phyloP scores from a whole-genome alignment of 2,329 filamentous ascomycete species.

The Pseudogymnoascus sp. region DNA sequence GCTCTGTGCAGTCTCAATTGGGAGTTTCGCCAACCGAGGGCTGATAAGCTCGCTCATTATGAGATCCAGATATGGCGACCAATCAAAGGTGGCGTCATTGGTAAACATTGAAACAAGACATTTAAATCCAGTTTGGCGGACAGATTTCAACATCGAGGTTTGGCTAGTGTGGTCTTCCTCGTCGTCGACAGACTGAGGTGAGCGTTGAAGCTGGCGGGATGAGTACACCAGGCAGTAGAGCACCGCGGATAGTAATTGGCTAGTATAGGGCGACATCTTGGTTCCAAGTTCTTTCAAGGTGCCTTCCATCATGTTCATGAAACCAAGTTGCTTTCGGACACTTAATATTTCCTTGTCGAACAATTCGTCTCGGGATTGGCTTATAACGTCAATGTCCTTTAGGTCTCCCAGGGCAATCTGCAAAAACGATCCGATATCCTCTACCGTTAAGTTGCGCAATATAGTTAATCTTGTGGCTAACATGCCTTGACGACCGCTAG shows the following conservation, averaged over 20 bases:
- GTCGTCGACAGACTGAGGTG: constrained; percentile 26
- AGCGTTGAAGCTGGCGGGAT: constrained; percentile 48
- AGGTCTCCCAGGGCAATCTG: constrained; percentile 72
- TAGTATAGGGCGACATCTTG: constrained; percentile 60
- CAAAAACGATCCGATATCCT: constrained; percentile 74
- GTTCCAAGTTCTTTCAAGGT: constrained; percentile 78
- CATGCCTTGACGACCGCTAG: constrained; percentile 72
- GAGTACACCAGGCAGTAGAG: constrained; percentile 74
- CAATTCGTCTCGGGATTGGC: constrained; percentile 13
- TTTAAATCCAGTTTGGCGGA: constrained; percentile 69
- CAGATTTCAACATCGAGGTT: constrained; percentile 55
- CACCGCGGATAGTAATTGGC: constrained; percentile 65
- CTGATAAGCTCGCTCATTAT: constrained; percentile 71
- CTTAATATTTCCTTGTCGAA: constrained; percentile 55
- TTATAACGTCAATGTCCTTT: constrained; percentile 50
- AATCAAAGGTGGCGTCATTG: constrained; percentile 62
- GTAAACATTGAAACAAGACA: constrained; percentile 74
- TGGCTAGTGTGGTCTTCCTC: constrained; percentile 31
- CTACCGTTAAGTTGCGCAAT: constrained; percentile 65
- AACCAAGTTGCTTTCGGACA: constrained; percentile 76
- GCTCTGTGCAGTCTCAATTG: constrained; percentile 80
- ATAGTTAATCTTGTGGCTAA: constrained; percentile 75
- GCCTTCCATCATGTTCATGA: constrained; percentile 84
- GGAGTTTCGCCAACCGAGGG: constrained; percentile 69
- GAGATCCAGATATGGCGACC: constrained; percentile 61